phyloP scores from a whole-genome alignment of 768 basidiomycete genomes.

The Lactarius indigo region DNA sequence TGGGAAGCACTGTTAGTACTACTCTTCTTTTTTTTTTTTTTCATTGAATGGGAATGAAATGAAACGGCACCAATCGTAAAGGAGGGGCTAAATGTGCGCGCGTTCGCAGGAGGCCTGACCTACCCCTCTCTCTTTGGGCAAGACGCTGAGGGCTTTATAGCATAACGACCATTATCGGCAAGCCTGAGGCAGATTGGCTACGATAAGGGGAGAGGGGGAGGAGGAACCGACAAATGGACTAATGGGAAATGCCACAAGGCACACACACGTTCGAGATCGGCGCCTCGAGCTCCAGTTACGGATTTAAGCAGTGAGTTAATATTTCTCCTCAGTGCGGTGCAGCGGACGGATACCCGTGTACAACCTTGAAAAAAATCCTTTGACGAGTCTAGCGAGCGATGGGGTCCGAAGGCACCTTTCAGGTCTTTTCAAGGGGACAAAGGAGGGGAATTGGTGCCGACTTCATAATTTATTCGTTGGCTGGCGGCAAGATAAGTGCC shows the following conservation, averaged over 20 bases:
- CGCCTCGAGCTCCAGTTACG: not conserved
- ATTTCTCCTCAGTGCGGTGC: not conserved
- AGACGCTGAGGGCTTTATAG: conserved; percentile 4
- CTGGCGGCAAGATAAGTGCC: not conserved
- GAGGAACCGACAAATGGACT: not conserved
- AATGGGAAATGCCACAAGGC: not conserved
- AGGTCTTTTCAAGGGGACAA: not conserved
- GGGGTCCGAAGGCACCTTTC: not conserved
- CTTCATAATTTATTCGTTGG: not conserved
- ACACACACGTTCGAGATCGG: conserved; percentile 11
- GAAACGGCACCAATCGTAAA: not conserved
- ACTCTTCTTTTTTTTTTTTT: not conserved
- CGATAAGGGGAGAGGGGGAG: conserved; percentile 2
- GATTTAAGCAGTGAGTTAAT: not conserved
- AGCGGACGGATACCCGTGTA: not conserved
- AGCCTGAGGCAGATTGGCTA: conserved; percentile 14
- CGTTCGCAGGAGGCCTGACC: not conserved
- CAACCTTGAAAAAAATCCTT: not conserved
- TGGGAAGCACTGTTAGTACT: not conserved
- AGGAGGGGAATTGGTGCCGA: not conserved
- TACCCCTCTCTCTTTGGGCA: conserved; percentile 10
- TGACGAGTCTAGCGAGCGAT: not conserved
- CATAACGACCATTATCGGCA: conserved; percentile 3
- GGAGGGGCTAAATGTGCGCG: not conserved
- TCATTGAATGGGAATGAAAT: not conserved